Percentiles rank a stretch among this genome's conserved stretches.
These are phyloP conservation scores for Austroboletus rostrupii DNA, from an alignment of 1,284 basidiomycete species.

Conservation along the genomic window DNA sequence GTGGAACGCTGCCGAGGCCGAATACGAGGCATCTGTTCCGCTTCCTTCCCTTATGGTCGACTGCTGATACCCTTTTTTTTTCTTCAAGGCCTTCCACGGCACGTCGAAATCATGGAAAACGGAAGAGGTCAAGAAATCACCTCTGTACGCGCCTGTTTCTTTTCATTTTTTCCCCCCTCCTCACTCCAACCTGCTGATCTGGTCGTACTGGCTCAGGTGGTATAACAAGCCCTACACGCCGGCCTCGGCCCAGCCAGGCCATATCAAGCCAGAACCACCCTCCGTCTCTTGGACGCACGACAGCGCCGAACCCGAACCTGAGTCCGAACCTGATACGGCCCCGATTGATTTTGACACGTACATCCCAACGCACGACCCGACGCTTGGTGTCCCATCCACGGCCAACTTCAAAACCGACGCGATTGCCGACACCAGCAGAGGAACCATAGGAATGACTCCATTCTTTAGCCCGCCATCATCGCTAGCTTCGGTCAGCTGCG, in stretches of 20 bases:
- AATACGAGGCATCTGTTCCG: conserved; percentile 53
- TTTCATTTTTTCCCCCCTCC: no score
- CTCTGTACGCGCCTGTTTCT: conserved; percentile 49
- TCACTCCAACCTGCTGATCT: neutral
- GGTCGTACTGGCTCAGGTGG: conserved; percentile 47
- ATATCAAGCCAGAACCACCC: conserved; percentile 6
- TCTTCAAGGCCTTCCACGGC: conserved; percentile 58
- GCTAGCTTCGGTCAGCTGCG: conserved; percentile 47
- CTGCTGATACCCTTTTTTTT: neutral
- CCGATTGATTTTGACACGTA: conserved; percentile 69
- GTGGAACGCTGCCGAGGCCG: conserved; percentile 76
- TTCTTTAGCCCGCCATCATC: conserved; percentile 29
- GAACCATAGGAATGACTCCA: neutral
- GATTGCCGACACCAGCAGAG: neutral
- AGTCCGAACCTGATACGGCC: conserved; percentile 41
- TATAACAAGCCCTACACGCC: conserved; percentile 60
- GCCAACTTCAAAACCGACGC: conserved; percentile 5
- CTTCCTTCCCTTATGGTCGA: neutral
- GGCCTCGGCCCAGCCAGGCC: conserved; percentile 1
- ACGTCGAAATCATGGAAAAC: conserved; percentile 67
- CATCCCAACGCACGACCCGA: conserved; percentile 63
- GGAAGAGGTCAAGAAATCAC: conserved; percentile 62
- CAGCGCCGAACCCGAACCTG: neutral
- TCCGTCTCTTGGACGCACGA: neutral
- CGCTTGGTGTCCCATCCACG: conserved; percentile 31